Conservation (phyloP, 1,284 basidiomycete genomes). For the Ceratobasidium theobromae region DNA sequence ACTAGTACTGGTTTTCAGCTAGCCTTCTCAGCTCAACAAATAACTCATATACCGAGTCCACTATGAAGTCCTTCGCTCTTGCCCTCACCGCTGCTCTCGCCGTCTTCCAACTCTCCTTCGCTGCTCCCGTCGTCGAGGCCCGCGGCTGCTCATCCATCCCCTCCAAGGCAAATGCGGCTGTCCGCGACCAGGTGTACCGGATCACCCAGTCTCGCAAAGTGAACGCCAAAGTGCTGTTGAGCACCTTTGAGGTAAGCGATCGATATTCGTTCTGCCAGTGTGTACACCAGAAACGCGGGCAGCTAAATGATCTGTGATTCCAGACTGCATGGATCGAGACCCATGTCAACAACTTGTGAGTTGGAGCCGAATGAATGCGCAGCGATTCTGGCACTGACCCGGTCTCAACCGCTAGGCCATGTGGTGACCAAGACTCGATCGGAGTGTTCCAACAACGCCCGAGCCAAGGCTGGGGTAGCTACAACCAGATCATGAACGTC, state of each 20-base stretch:
- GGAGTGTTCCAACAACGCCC: slow-evolving; percentile 22
- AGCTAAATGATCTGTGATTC: too few relatives aligned
- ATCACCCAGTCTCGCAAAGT: not conserved
- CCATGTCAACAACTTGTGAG: slow-evolving; percentile 22
- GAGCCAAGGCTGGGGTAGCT: slow-evolving; percentile 6
- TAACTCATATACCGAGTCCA: too few relatives aligned
- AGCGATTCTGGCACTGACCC: not conserved
- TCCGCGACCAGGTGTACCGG: slow-evolving; percentile 21
- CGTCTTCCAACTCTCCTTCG: slow-evolving; percentile 5
- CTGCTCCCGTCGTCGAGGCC: not conserved
- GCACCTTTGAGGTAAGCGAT: slow-evolving; percentile 8
- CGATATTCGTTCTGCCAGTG: too few relatives aligned
- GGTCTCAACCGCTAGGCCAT: not conserved
- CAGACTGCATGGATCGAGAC: slow-evolving; percentile 22
- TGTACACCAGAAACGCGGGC: not conserved
- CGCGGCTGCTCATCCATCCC: slow-evolving; percentile 10
- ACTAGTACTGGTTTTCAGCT: too few relatives aligned
- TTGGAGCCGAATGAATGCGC: too few relatives aligned
- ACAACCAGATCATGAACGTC: slow-evolving; percentile 8
- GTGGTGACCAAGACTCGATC: slow-evolving; percentile 12
- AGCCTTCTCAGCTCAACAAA: too few relatives aligned
- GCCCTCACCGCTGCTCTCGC: not conserved
- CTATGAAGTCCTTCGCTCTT: slow-evolving; percentile 14
- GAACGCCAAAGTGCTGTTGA: too few relatives aligned
- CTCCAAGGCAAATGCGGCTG: slow-evolving; percentile 6